Evolutionary conservation across 176 grass and related monocot species (phyloP).

Genomic region (Triticum aestivum): IWGSC_CS_RefSeq_v2.1 NC_057800.1:525409713-525410212

Average conservation of each 20-base stretch:
- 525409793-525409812: background rate
- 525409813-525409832: background rate
- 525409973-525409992: background rate
- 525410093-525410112: too few relatives aligned
- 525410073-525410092: background rate
- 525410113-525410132: background rate
- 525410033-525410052: background rate
- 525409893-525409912: background rate
- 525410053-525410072: conserved; percentile 3
- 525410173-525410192: too few relatives aligned
- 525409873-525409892: background rate
- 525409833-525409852: background rate
- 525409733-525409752: conserved; percentile 75
- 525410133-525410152: background rate
- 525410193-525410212: too few relatives aligned
- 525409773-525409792: background rate
- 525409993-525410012: background rate
- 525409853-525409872: background rate
- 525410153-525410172: background rate
- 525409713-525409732: conserved; percentile 95
- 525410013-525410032: background rate
- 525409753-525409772: background rate
- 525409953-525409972: background rate
- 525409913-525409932: background rate
- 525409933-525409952: conserved; percentile 8